Evolutionary conservation across 83 land plant genomes (phyloP).

Genomic region (Diphasiastrum complanatum): DNA sequence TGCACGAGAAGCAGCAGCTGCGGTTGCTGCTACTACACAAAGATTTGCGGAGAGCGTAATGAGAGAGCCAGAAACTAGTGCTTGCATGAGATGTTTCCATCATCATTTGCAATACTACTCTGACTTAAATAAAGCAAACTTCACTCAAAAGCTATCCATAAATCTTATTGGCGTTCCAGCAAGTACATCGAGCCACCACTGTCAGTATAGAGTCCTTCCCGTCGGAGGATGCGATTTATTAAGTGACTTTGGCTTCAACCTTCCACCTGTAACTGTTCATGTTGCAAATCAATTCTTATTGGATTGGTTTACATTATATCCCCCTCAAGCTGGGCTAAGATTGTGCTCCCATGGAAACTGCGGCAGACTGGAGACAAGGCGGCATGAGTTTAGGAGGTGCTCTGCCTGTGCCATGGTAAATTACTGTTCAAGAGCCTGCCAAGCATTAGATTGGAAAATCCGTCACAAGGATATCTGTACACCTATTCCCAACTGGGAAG

Average conservation of each 20-base stretch:
- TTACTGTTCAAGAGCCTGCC: background rate
- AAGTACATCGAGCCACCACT: too few relatives aligned
- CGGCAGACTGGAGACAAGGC: background rate
- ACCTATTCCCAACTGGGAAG: background rate
- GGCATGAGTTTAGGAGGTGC: background rate
- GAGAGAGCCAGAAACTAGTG: too few relatives aligned
- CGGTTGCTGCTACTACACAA: conserved; percentile 14
- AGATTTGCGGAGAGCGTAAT: conserved; percentile 17
- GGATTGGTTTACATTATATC: background rate
- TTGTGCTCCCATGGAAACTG: background rate
- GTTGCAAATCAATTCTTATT: background rate
- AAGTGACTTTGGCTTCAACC: background rate
- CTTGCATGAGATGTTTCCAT: too few relatives aligned
- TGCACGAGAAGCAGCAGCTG: conserved; percentile 53
- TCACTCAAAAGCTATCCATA: too few relatives aligned
- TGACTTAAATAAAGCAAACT: too few relatives aligned
- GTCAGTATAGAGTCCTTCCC: background rate
- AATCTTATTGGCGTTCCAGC: too few relatives aligned
- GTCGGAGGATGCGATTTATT: background rate
- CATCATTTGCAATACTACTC: too few relatives aligned
- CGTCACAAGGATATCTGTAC: background rate
- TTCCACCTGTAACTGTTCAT: background rate
- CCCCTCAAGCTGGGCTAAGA: background rate
- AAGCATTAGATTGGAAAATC: background rate
- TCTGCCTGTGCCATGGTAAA: too few relatives aligned